A percentile compares a stretch with the other conserved stretches of the same genome.
Conservation (phyloP, 2,329 filamentous ascomycete genomes). For the Remersonia thermophila region DNA sequence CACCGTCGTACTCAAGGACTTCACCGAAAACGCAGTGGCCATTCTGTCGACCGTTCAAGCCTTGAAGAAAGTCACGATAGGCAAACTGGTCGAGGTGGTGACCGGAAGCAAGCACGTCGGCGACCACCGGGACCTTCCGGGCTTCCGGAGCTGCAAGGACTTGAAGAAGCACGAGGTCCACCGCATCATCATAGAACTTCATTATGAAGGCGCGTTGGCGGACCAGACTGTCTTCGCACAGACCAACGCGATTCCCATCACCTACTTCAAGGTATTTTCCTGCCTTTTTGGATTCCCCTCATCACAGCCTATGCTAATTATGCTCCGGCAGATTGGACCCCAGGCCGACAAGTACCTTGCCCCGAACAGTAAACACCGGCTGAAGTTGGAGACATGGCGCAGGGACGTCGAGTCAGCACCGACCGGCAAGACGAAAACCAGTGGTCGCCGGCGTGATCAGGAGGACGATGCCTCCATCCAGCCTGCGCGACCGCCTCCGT, state of each 20-base stretch:
- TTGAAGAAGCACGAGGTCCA: slow-evolving; percentile 68
- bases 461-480: no score
- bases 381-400: slow-evolving; percentile 25
- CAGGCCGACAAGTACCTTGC: slow-evolving; percentile 30
- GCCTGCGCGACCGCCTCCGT: slow-evolving; percentile 24
- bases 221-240: slow-evolving; percentile 58
- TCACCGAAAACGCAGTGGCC: slow-evolving; percentile 59
- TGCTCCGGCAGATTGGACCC: slow-evolving; percentile 29
- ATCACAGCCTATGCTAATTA: background rate
- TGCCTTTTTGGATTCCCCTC: slow-evolving; percentile 13
- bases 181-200: slow-evolving; percentile 67
- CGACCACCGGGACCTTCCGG: slow-evolving; percentile 40
- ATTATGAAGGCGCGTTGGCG: slow-evolving; percentile 58
- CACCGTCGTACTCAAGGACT: slow-evolving; percentile 59
- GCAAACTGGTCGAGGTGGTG: slow-evolving; percentile 75
- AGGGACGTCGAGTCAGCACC: no score
- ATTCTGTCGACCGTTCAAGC: slow-evolving; percentile 58
- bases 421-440: no score
- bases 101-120: slow-evolving; percentile 51
- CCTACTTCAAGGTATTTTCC: slow-evolving; percentile 54
- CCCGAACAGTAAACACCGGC: slow-evolving; percentile 27
- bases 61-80: slow-evolving; percentile 51
- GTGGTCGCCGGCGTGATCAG: no score
- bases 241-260: slow-evolving; percentile 52
- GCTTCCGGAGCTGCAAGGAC: slow-evolving; percentile 56